Evolutionary conservation across 495 filamentous ascomycete genomes (phyloP).

Genomic region (Beverwykella pulmonaria): DNA sequence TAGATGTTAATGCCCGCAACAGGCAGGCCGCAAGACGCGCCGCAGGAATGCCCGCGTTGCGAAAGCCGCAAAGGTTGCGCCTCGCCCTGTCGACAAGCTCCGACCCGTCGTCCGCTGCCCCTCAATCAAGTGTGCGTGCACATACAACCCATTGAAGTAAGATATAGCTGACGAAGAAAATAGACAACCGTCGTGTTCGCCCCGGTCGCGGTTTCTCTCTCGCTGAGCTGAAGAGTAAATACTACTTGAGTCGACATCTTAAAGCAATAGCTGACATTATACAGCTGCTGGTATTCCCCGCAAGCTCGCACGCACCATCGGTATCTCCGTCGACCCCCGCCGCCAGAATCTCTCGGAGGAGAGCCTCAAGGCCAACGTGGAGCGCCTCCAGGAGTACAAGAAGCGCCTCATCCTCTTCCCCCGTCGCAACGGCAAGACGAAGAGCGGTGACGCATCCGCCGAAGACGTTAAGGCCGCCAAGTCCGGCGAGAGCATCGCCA

Average conservation of each 20-base stretch:
- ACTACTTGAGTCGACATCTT: conserved; percentile 54
- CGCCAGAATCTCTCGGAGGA: conserved; percentile 95
- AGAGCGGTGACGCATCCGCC: conserved; percentile 82
- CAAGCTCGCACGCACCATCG: conserved; percentile 90
- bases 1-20: conserved; percentile 48
- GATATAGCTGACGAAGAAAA: conserved; percentile 6
- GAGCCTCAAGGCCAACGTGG: conserved; percentile 88
- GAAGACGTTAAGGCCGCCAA: conserved; percentile 81
- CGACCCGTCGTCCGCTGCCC: conserved; percentile 94
- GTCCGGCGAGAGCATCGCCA: conserved; percentile 61
- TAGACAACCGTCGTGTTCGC: conserved; percentile 87
- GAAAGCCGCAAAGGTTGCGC: conserved; percentile 92
- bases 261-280: background rate
- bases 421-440: conserved; percentile 87
- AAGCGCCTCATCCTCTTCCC: conserved; percentile 95
- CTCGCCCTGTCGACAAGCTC: conserved; percentile 95
- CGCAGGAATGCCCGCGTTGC: conserved; percentile 84
- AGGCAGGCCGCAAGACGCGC: conserved; percentile 93
- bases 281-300: conserved; percentile 95
- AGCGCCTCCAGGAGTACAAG: conserved; percentile 94
- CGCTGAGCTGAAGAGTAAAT: conserved; percentile 78
- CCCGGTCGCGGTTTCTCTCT: conserved; percentile 96
- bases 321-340: conserved; percentile 94
- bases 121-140: conserved; percentile 69
- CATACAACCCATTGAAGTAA: background rate